Percentiles rank a stretch among this genome's conserved stretches.
phyloP scores from a whole-genome alignment of 768 basidiomycete species.

The Xerocomellus chrysenteron region DNA sequence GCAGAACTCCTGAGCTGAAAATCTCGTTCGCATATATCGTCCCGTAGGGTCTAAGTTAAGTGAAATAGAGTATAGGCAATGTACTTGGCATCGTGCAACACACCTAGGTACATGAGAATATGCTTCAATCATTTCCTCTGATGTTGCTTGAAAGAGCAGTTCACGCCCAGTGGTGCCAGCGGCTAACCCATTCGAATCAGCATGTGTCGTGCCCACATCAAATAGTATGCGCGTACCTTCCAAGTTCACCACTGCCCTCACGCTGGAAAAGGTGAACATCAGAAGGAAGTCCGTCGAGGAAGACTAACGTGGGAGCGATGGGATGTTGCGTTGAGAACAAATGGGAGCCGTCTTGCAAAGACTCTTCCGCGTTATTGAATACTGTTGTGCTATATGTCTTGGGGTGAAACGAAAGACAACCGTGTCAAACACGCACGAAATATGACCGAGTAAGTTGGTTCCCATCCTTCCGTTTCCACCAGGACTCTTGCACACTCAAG shows the following conservation, averaged over 20 bases:
- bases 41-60: slow-evolving; percentile 68
- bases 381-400: slow-evolving; percentile 44
- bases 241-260: slow-evolving; percentile 85
- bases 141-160: slow-evolving; percentile 93
- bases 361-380: slow-evolving; percentile 95
- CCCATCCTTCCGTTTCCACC: slow-evolving; percentile 60
- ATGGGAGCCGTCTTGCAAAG: slow-evolving; percentile 92
- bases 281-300: background rate
- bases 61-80: background rate
- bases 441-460: slow-evolving; percentile 74
- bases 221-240: slow-evolving; percentile 54
- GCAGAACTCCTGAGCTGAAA: slow-evolving; percentile 85
- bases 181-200: slow-evolving; percentile 42
- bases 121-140: slow-evolving; percentile 90
- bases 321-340: slow-evolving; percentile 90
- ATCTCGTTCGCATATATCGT: slow-evolving; percentile 89
- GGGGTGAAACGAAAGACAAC: background rate
- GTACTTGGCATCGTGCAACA: background rate
- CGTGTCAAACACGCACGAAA: slow-evolving; percentile 58
- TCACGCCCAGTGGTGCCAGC: slow-evolving; percentile 87
- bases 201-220: background rate
- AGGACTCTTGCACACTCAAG: slow-evolving; percentile 84
- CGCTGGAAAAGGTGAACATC: slow-evolving; percentile 40
- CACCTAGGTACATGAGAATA: slow-evolving; percentile 83
- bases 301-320: slow-evolving; percentile 60